These are phyloP conservation scores for Isoetes engelmannii DNA, from an alignment of 83 land plant genomes.

Conservation along the genomic window DNA sequence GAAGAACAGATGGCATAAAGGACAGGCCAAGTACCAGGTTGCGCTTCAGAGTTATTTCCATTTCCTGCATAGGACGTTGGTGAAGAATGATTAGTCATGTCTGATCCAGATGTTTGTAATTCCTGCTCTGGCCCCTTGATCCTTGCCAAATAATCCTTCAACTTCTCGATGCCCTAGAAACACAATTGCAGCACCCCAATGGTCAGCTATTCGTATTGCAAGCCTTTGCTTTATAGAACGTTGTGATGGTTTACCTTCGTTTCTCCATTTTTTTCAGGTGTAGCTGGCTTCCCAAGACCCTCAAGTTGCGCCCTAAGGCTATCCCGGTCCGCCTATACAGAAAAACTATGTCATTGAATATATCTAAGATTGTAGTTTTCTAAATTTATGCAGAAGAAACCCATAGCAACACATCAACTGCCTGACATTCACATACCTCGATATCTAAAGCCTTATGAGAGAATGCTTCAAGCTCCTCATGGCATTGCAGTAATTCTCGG, in stretches of 20 bases:
- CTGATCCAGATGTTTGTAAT: background rate
- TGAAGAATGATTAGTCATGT: background rate
- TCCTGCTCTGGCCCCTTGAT: background rate
- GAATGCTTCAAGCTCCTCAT: background rate
- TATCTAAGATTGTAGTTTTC: background rate
- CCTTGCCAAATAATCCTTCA: background rate
- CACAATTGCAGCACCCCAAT: background rate
- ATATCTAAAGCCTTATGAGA: slow-evolving; percentile 1
- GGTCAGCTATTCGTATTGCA: background rate
- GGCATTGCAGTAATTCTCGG: background rate
- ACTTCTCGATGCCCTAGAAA: background rate
- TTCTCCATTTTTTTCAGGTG: background rate
- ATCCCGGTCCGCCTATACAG: background rate
- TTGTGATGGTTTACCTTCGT: background rate
- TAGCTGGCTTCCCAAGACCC: background rate
- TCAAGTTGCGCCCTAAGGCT: background rate
- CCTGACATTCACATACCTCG: background rate
- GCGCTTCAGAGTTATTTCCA: background rate
- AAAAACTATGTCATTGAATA: background rate
- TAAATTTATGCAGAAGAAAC: no score
- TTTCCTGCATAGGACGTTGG: background rate
- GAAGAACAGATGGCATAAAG: background rate
- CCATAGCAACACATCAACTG: background rate
- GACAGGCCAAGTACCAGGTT: background rate
- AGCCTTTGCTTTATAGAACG: background rate